A percentile compares a stretch with the other conserved stretches of the same genome.
Evolutionary conservation across 192 early-diverging fungal species (phyloP).

Genomic region (Endogone sp.): DNA sequence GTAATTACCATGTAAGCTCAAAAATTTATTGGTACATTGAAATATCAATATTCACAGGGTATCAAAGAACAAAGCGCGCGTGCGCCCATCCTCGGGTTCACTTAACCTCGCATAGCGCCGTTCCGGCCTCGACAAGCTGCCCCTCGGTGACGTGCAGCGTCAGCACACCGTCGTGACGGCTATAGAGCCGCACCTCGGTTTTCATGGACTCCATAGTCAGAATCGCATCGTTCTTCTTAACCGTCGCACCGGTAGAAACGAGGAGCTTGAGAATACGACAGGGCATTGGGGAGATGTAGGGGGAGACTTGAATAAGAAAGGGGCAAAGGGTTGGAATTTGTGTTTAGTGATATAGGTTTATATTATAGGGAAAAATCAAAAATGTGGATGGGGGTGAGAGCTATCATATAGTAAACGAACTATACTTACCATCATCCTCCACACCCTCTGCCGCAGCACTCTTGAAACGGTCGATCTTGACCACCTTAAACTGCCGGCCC

Average conservation of each 20-base stretch:
- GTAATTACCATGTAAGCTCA: too few relatives aligned
- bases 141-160: slow-evolving; percentile 51
- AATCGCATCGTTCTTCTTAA: slow-evolving; percentile 52
- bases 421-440: slow-evolving; percentile 39
- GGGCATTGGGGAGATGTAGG: slow-evolving; percentile 61
- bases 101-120: slow-evolving; percentile 43
- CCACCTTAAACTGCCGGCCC: slow-evolving; percentile 41
- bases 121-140: slow-evolving; percentile 55
- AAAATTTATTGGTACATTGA: too few relatives aligned
- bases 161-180: slow-evolving; percentile 50
- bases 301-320: slow-evolving; percentile 29
- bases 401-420: too few relatives aligned
- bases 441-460: slow-evolving; percentile 31
- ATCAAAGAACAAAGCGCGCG: not conserved
- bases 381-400: not conserved
- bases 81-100: slow-evolving; percentile 5
- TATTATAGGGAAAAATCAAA: too few relatives aligned
- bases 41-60: too few relatives aligned
- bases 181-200: slow-evolving; percentile 54
- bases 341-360: too few relatives aligned
- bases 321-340: not conserved
- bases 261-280: slow-evolving; percentile 56
- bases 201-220: slow-evolving; percentile 68
- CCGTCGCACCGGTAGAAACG: slow-evolving; percentile 39
- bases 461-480: slow-evolving; percentile 38